Base-by-base conservation (phyloP, 2,329 filamentous ascomycete species). In the Coleophoma eucalyptorum region DNA sequence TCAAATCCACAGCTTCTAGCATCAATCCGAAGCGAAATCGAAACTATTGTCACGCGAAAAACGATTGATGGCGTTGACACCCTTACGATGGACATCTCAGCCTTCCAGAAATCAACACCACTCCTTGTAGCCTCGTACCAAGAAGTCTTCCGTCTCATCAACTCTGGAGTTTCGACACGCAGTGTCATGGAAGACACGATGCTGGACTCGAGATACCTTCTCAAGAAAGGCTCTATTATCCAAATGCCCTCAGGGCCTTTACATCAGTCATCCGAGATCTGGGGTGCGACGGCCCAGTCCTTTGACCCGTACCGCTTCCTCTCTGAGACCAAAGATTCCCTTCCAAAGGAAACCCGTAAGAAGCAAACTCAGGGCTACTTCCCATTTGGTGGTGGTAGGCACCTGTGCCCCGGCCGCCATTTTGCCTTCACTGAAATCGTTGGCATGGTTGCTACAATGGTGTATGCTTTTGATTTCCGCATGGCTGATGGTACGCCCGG, bases 251-350 rank as follows among this genome's bases (percentile, higher is more conserved):
- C 69, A 12, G 68, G 69, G 10, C 66, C 74, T 4, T 68, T 75
- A 13, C 75, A 78, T 51, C 56, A 62, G 2, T 66, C 72, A 18
- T 48, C 58, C 7, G 55, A 62, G 1, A 68, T 76, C 48, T 78
- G 74, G 75, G 75, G 75, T 4, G 56, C 65, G 1, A 69, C 75
- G 35, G 71, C 64, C 1, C 54, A 55, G 2, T 46, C 52, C 1
- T 78, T 78, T 59, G 70, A 75, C 34, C 65, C 73, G 0, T 38
- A 55, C 6, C 70, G 73, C 10, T 78, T 77, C 57, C 52, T 72
- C 0, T 49, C 56, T 50, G 55, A 16, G 10, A 56, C 48, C 5
- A 58, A 57, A 45, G 50, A 50, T 49, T 46, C 42, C 35, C 48
- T 55, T 47, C 55, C 37, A 6, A 59, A 56, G 47, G 50, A 54